These are phyloP conservation scores for Backusella macrospora DNA, from an alignment of 192 early-diverging fungal species.

Conservation along the genomic window DNA sequence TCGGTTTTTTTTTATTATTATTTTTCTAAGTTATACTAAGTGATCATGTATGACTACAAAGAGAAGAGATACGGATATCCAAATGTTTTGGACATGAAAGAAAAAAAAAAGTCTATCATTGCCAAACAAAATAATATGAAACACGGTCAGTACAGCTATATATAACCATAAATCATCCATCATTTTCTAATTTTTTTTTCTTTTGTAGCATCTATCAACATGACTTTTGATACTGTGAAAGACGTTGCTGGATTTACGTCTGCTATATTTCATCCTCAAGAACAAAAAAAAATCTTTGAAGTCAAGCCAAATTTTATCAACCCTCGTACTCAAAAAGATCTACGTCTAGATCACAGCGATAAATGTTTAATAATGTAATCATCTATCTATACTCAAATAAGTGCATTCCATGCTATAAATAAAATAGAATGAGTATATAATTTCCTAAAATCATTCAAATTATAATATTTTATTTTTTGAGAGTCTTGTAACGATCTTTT, in stretches of 20 bases:
- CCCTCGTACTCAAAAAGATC: background rate
- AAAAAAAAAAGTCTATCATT: background rate
- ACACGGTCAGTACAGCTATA: background rate
- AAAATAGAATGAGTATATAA: no score
- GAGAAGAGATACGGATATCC: background rate
- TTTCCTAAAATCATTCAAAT: no score
- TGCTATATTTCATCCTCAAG: background rate
- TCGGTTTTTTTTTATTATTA: no score
- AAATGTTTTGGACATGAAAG: background rate
- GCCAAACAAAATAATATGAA: background rate
- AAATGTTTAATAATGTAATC: background rate
- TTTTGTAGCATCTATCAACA: background rate
- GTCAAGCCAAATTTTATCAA: background rate
- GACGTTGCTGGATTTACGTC: background rate
- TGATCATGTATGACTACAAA: background rate
- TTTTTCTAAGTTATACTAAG: background rate
- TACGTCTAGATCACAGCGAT: background rate
- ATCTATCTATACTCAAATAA: no score
- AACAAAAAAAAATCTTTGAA: background rate
- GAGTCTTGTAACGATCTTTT: no score
- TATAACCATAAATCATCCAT: background rate
- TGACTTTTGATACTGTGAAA: background rate
- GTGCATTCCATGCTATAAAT: no score
- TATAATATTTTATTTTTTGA: no score
- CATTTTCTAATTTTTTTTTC: background rate